Evolutionary conservation across 495 filamentous ascomycete genomes (phyloP).

Genomic region (Acidomyces sp.): DNA sequence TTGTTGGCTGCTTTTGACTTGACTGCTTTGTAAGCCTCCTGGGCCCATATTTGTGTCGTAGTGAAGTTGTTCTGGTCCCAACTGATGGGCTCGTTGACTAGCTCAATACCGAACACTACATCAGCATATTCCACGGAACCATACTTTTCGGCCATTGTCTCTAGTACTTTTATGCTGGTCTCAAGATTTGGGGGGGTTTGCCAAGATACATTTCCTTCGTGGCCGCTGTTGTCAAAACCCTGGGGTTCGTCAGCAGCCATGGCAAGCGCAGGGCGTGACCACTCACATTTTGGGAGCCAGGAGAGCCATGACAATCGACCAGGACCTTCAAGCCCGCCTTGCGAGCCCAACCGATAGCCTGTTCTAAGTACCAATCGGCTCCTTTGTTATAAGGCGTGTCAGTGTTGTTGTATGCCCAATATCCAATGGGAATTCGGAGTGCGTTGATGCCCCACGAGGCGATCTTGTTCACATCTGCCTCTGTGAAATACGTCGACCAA

Average conservation of each 20-base stretch:
- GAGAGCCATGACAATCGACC: constrained; percentile 31
- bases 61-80: constrained; percentile 25
- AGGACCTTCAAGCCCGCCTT: constrained; percentile 29
- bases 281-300: constrained; percentile 34
- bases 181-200: constrained; percentile 27
- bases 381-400: constrained; percentile 28
- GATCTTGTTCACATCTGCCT: constrained; percentile 27
- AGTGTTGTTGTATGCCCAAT: constrained; percentile 32
- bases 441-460: constrained; percentile 31
- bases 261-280: too few species aligned
- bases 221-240: constrained; percentile 33
- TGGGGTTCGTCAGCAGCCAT: too few species aligned
- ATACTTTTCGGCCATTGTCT: constrained; percentile 33
- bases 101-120: constrained; percentile 32
- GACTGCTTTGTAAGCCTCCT: constrained; percentile 29
- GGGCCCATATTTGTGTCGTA: constrained; percentile 26
- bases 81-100: constrained; percentile 32
- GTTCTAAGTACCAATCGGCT: constrained; percentile 30
- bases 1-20: constrained; percentile 22
- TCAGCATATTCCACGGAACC: constrained; percentile 30
- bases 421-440: constrained; percentile 33
- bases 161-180: constrained; percentile 28
- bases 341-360: constrained; percentile 32
- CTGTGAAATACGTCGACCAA: constrained; percentile 31
- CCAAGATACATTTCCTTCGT: constrained; percentile 28